Percentiles rank a stretch among this genome's conserved stretches.
phyloP scores from a whole-genome alignment of 2,329 filamentous ascomycete species.

The Trichoderma brevicompactum region DNA sequence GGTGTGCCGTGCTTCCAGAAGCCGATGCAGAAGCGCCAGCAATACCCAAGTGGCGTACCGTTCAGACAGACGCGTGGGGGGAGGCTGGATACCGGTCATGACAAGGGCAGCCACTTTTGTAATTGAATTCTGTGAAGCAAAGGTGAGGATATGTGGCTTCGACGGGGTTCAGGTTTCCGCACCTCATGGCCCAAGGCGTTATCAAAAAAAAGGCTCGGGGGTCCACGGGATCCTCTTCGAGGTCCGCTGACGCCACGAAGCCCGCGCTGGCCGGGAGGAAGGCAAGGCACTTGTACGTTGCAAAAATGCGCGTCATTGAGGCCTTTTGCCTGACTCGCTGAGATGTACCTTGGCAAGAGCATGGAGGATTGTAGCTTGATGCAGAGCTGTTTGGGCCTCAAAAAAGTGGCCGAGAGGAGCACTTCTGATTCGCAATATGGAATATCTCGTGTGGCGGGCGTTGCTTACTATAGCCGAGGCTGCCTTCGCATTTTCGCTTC shows the following conservation, averaged over 20 bases:
- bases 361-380: not conserved
- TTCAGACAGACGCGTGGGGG: slow-evolving; percentile 19
- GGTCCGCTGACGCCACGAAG: slow-evolving; percentile 11
- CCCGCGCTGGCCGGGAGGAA: slow-evolving; percentile 3
- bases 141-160: slow-evolving; percentile 5
- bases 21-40: slow-evolving; percentile 28
- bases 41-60: slow-evolving; percentile 18
- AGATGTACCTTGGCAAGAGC: not conserved
- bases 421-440: not conserved
- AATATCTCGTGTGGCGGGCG: not conserved
- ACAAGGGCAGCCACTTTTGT: slow-evolving; percentile 25
- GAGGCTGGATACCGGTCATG: slow-evolving; percentile 1
- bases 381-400: not conserved
- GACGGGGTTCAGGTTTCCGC: slow-evolving; percentile 1
- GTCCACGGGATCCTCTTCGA: not conserved
- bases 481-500: not conserved
- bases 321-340: slow-evolving; percentile 17
- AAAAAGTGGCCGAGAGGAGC: not conserved
- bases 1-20: slow-evolving; percentile 31
- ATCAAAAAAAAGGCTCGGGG: not conserved
- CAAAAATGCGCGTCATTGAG: slow-evolving; percentile 20
- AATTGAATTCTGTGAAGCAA: slow-evolving; percentile 28
- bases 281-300: not conserved
- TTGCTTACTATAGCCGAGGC: not conserved
- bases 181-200: not conserved